These are phyloP conservation scores for Furcasterigmium sp. DNA, from an alignment of 2,329 filamentous ascomycete genomes.

Conservation along the genomic window DNA sequence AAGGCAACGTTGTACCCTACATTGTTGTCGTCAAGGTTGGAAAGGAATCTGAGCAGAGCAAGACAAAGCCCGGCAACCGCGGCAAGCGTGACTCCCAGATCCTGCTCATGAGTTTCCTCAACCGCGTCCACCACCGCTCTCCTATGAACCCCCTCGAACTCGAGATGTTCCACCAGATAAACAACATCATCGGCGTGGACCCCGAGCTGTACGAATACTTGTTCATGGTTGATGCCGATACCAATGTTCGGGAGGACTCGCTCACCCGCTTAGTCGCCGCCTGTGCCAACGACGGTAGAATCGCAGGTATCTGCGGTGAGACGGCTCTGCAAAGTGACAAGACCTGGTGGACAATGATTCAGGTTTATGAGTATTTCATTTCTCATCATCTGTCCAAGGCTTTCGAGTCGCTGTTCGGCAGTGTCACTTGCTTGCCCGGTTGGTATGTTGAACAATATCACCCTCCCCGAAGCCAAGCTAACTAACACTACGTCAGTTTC, in stretches of 20 bases:
- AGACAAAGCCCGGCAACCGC: conserved; percentile 92
- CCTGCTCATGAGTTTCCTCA: conserved; percentile 93
- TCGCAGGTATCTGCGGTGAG: conserved; percentile 95
- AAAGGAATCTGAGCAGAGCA: conserved; percentile 88
- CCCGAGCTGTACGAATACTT: conserved; percentile 96
- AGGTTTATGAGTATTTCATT: conserved; percentile 99
- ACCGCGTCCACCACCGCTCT: conserved; percentile 89
- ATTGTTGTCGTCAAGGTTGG: conserved; percentile 95
- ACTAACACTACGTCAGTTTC: conserved; percentile 61
- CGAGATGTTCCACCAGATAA: conserved; percentile 98
- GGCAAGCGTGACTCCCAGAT: conserved; percentile 98
- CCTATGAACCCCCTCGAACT: conserved; percentile 95
- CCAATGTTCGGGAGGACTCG: conserved; percentile 85
- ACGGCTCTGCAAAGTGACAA: conserved; percentile 92
- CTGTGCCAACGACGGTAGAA: conserved; percentile 90
- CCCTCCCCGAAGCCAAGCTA: not conserved
- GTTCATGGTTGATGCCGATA: conserved; percentile 97
- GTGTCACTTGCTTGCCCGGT: conserved; percentile 96
- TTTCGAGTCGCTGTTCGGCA: conserved; percentile 96
- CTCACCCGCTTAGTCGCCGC: conserved; percentile 88
- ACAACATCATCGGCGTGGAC: conserved; percentile 98
- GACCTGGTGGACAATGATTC: conserved; percentile 99
- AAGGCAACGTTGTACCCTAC: conserved; percentile 96
- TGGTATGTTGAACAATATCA: conserved; percentile 62
- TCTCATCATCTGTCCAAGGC: conserved; percentile 96